A percentile compares a stretch with the other conserved stretches of the same genome.
These are phyloP conservation scores for Dicorynia guianensis DNA, from an alignment of 306 rosid genomes.

Conservation along the genomic window DNA sequence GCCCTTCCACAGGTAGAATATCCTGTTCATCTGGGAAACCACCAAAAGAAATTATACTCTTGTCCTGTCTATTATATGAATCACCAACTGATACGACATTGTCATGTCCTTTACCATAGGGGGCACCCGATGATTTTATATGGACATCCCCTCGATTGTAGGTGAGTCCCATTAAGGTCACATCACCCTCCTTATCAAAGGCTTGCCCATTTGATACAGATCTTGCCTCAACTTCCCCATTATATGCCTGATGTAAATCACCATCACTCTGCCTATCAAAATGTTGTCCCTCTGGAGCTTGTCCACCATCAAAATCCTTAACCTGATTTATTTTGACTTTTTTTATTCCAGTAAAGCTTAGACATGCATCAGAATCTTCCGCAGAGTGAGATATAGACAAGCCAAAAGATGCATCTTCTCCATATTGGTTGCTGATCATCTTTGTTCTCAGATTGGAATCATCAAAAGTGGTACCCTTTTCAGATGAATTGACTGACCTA, in stretches of 20 bases:
- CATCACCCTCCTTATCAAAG: slow-evolving; percentile 59
- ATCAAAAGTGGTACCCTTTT: slow-evolving; percentile 60
- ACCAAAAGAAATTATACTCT: slow-evolving; percentile 61
- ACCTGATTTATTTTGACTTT: slow-evolving; percentile 64
- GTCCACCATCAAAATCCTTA: slow-evolving; percentile 56
- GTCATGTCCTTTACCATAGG: slow-evolving; percentile 54
- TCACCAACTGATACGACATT: slow-evolving; percentile 53
- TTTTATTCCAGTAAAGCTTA: slow-evolving; percentile 60
- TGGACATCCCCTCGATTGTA: slow-evolving; percentile 59
- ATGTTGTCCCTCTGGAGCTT: slow-evolving; percentile 42
- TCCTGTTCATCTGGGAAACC: slow-evolving; percentile 75
- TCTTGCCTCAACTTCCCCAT: slow-evolving; percentile 53
- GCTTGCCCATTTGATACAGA: slow-evolving; percentile 56
- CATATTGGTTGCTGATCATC: slow-evolving; percentile 57
- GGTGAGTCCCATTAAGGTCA: slow-evolving; percentile 56
- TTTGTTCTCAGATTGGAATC: slow-evolving; percentile 62
- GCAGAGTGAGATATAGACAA: slow-evolving; percentile 66
- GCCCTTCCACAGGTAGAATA: slow-evolving; percentile 58
- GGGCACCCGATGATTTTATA: slow-evolving; percentile 51
- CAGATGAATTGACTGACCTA: slow-evolving; percentile 56
- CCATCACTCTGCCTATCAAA: slow-evolving; percentile 50
- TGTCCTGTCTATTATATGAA: slow-evolving; percentile 58
- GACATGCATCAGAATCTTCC: slow-evolving; percentile 68
- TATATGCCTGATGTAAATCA: slow-evolving; percentile 55
- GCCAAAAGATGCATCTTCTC: slow-evolving; percentile 60